These are phyloP conservation scores for Clavispora asparagi DNA, from an alignment of 805 yeast species.

Conservation along the genomic window DNA sequence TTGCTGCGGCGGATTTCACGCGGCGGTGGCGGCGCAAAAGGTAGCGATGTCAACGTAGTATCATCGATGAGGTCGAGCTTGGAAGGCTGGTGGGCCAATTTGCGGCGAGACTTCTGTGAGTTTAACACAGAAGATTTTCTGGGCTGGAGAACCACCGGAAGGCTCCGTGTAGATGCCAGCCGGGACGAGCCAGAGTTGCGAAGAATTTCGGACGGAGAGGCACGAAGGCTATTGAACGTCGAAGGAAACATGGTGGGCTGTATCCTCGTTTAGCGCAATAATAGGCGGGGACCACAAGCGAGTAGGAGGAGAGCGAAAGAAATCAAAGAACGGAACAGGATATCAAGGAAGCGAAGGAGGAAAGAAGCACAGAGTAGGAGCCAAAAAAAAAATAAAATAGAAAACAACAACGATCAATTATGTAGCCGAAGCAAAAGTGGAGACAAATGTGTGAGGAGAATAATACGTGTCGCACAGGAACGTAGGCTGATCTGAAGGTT, in stretches of 20 bases:
- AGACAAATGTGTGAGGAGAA: not conserved
- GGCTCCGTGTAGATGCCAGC: not conserved
- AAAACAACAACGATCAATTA: too few relatives aligned
- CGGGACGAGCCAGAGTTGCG: not conserved
- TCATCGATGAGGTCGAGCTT: conserved; percentile 45
- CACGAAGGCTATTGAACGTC: not conserved
- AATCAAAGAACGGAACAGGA: too few relatives aligned
- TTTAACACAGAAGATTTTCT: not conserved
- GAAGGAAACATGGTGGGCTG: not conserved
- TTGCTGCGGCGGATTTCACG: conserved; percentile 7
- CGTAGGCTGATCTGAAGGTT: not conserved
- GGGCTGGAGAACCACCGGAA: not conserved
- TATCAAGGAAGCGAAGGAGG: too few relatives aligned
- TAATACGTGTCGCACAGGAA: not conserved
- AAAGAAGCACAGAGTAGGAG: not conserved
- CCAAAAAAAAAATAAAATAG: too few relatives aligned
- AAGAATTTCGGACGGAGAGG: not conserved
- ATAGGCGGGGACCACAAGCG: too few relatives aligned
- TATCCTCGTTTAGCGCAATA: too few relatives aligned
- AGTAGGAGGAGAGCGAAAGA: too few relatives aligned
- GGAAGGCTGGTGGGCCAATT: conserved; percentile 27
- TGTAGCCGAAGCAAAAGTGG: not conserved
- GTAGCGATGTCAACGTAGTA: conserved; percentile 45
- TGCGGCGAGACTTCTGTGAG: not conserved
- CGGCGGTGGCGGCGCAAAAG: conserved; percentile 45